Percentiles rank a stretch among this genome's conserved stretches.
These are phyloP conservation scores for Scytalidium lignicola DNA, from an alignment of 2,329 filamentous ascomycete genomes.

Conservation along the genomic window DNA sequence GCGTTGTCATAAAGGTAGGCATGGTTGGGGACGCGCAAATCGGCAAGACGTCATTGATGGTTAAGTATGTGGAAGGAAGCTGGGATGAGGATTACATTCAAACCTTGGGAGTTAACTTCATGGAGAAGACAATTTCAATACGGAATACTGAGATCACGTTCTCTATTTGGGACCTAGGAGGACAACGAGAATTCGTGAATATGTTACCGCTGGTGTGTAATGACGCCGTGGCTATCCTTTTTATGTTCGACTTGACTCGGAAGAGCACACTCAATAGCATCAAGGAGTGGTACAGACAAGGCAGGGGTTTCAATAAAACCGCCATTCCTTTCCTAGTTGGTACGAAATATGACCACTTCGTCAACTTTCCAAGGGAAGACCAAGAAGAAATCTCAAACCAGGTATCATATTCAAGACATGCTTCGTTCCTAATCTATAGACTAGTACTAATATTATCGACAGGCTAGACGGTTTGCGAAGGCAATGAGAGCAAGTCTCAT, in stretches of 20 bases:
- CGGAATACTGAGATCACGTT: constrained; percentile 99
- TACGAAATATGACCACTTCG: constrained; percentile 98
- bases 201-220: constrained; percentile 99
- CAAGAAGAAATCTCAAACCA: constrained; percentile 98
- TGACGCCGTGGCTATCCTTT: constrained; percentile 94
- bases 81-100: constrained; percentile 99
- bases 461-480: constrained; percentile 94
- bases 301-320: constrained; percentile 98
- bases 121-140: constrained; percentile 99
- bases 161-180: constrained; percentile 97
- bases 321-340: constrained; percentile 97
- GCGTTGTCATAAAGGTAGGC: constrained; percentile 97
- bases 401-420: constrained; percentile 42
- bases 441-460: constrained; percentile 3
- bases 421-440: background rate
- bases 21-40: constrained; percentile 99
- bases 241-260: constrained; percentile 98
- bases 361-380: constrained; percentile 95
- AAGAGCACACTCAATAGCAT: constrained; percentile 99
- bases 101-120: constrained; percentile 97
- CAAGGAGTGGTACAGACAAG: constrained; percentile 99
- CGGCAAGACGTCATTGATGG: constrained; percentile 98
- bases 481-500: constrained; percentile 97
- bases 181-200: constrained; percentile 98
- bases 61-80: constrained; percentile 98